phyloP scores from a whole-genome alignment of 169 alveolate species.

The Babesia sp. region DNA sequence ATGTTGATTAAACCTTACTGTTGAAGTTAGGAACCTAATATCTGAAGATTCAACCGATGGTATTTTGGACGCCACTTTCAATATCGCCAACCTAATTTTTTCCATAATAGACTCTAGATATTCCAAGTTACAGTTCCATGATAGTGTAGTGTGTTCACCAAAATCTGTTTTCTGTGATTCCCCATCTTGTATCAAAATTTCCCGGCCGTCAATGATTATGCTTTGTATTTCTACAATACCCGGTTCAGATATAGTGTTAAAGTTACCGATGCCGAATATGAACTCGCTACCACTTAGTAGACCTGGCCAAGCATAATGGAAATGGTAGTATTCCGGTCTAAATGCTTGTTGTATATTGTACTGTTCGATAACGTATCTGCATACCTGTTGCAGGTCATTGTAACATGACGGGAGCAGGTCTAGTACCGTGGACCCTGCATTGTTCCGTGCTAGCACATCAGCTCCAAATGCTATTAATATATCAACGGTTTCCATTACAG shows the following conservation, averaged over 20 bases:
- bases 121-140: not conserved
- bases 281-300: conserved; percentile 25
- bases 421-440: conserved; percentile 16
- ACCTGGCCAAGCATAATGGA: conserved; percentile 22
- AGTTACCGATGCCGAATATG: conserved; percentile 1
- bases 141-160: not conserved
- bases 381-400: not conserved
- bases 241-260: not conserved
- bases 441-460: conserved; percentile 14
- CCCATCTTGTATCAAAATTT: not conserved
- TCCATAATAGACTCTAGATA: conserved; percentile 19
- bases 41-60: not conserved
- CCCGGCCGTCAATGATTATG: not conserved
- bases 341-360: conserved; percentile 5
- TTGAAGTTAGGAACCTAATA: not conserved
- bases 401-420: conserved; percentile 1
- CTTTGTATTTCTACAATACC: not conserved
- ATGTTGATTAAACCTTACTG: not conserved
- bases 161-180: not conserved
- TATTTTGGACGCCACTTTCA: not conserved
- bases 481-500: conserved; percentile 32
- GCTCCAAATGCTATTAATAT: conserved; percentile 56
- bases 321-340: not conserved
- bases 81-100: conserved; percentile 16
- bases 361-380: not conserved